Evolutionary conservation across 1,284 basidiomycete species (phyloP).

Genomic region (Apiotrichum sp.): DNA sequence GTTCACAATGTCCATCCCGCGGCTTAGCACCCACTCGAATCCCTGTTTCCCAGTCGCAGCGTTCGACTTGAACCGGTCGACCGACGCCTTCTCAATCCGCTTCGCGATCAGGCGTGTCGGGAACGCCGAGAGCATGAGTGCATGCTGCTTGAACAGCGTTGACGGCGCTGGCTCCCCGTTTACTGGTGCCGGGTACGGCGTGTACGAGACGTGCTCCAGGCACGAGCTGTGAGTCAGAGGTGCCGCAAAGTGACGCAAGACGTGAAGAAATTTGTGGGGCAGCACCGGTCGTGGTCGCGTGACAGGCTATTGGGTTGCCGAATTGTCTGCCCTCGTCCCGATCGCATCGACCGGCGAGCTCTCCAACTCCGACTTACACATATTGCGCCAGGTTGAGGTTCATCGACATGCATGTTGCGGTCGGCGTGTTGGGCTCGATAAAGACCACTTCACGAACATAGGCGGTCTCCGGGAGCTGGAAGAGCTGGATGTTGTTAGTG

Average conservation of each 20-base stretch:
- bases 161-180: constrained; percentile 11
- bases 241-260: too few relatives aligned
- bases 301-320: too few relatives aligned
- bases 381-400: constrained; percentile 80
- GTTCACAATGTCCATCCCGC: not conserved
- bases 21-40: constrained; percentile 70
- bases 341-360: too few relatives aligned
- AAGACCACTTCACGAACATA: constrained; percentile 92
- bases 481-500: constrained; percentile 26
- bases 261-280: too few relatives aligned
- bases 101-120: constrained; percentile 72
- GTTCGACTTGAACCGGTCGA: constrained; percentile 79
- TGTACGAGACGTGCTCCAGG: constrained; percentile 81
- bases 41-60: constrained; percentile 76
- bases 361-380: constrained; percentile 28
- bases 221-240: constrained; percentile 28
- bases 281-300: too few relatives aligned
- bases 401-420: constrained; percentile 73
- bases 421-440: constrained; percentile 62
- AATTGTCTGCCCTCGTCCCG: too few relatives aligned
- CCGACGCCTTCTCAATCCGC: constrained; percentile 71
- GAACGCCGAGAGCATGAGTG: constrained; percentile 51
- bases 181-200: constrained; percentile 50
- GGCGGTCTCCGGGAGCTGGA: constrained; percentile 61
- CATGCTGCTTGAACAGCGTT: constrained; percentile 37